A percentile compares a stretch with the other conserved stretches of the same genome.
phyloP scores from a whole-genome alignment of 2,329 filamentous ascomycete species.

The Botrytis sinoallii region DNA sequence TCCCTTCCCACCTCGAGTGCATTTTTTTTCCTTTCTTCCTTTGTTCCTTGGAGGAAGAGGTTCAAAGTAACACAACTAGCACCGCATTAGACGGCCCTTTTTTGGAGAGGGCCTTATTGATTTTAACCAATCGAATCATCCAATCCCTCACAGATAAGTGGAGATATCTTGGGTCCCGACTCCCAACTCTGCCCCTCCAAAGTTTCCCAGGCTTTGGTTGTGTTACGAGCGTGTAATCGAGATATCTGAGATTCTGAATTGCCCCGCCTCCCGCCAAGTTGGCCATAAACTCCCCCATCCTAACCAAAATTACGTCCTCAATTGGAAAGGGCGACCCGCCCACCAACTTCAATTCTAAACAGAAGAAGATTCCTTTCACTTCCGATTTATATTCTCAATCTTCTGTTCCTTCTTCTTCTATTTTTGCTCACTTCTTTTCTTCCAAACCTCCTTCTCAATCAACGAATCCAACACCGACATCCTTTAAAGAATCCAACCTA shows the following conservation, averaged over 20 bases:
- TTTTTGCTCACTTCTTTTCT: neutral
- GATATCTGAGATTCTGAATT: neutral
- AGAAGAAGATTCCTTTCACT: neutral
- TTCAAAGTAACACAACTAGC: slow-evolving; percentile 2
- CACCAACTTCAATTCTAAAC: slow-evolving; percentile 3
- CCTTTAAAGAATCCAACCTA: neutral
- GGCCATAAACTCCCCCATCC: slow-evolving; percentile 16
- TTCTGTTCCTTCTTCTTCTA: neutral
- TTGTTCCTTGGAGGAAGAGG: slow-evolving; percentile 8
- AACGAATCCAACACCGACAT: neutral
- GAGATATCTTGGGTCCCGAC: neutral
- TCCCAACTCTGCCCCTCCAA: slow-evolving; percentile 14
- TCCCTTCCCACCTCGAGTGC: neutral
- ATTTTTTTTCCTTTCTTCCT: neutral
- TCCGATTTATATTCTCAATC: slow-evolving; percentile 4
- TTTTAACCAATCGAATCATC: neutral
- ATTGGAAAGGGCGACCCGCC: slow-evolving; percentile 21
- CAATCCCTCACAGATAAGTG: neutral
- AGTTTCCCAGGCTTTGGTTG: neutral
- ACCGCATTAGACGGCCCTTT: slow-evolving; percentile 22
- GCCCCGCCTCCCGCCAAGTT: slow-evolving; percentile 19
- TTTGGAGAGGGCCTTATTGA: neutral
- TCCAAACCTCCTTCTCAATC: neutral
- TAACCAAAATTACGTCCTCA: slow-evolving; percentile 22
- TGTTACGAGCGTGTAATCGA: neutral